Evolutionary conservation across 305 asterid species (phyloP).

Genomic region (Caryopteris hybrid): DNA sequence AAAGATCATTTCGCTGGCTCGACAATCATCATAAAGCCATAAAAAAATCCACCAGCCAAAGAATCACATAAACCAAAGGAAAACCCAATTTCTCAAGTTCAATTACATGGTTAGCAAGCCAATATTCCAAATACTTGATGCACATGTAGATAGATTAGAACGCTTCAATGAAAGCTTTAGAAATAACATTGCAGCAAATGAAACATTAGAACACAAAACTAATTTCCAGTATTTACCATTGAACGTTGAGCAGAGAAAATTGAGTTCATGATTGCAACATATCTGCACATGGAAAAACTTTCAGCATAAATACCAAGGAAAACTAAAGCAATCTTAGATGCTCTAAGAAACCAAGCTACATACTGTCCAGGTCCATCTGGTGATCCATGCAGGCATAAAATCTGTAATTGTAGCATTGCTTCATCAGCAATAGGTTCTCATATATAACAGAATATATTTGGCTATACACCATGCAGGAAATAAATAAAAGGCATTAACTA

Average conservation of each 20-base stretch:
- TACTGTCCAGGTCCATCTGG: conserved; percentile 97
- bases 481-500: background rate
- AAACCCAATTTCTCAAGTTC: background rate
- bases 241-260: conserved; percentile 94
- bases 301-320: conserved; percentile 13
- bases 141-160: background rate
- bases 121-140: background rate
- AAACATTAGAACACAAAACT: background rate
- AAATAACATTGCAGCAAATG: background rate
- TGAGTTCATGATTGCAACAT: conserved; percentile 92
- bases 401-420: conserved; percentile 48
- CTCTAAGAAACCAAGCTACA: conserved; percentile 25
- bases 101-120: background rate
- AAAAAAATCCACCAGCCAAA: too few species aligned
- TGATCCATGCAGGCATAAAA: conserved; percentile 93
- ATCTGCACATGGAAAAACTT: conserved; percentile 47
- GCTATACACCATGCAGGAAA: conserved; percentile 7
- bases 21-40: background rate
- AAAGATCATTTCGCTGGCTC: background rate
- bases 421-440: conserved; percentile 21
- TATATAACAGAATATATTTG: conserved; percentile 15
- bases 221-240: conserved; percentile 45
- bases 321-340: conserved; percentile 8
- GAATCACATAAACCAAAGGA: background rate
- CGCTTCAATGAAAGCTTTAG: background rate